phyloP scores from a whole-genome alignment of 805 yeast genomes.

The Yamadazyma kitorensis region DNA sequence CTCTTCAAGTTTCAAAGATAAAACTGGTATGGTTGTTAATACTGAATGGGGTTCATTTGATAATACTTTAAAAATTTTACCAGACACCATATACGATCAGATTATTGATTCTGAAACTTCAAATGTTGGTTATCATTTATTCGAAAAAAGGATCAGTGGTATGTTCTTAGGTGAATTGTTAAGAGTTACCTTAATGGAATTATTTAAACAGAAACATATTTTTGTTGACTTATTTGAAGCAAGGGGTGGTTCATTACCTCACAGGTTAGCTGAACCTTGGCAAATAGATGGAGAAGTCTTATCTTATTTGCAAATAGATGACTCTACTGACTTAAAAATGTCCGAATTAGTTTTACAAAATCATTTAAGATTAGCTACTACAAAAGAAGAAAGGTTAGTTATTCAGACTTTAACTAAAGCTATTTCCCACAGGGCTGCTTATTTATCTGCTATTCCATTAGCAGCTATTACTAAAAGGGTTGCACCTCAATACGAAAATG shows the following conservation, averaged over 20 bases:
- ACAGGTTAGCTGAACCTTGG: constrained; percentile 74
- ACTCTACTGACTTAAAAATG: constrained; percentile 65
- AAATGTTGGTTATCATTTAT: constrained; percentile 84
- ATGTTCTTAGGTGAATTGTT: constrained; percentile 91
- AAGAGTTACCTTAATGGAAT: constrained; percentile 69
- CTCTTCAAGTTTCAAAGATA: constrained; percentile 25
- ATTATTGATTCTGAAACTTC: constrained; percentile 70
- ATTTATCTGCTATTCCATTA: constrained; percentile 81
- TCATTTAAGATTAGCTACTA: constrained; percentile 66
- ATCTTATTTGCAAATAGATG: constrained; percentile 83
- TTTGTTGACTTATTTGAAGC: constrained; percentile 50
- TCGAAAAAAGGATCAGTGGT: constrained; percentile 89
- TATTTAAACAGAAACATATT: constrained; percentile 55
- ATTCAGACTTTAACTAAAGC: constrained; percentile 75
- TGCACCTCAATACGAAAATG: constrained; percentile 49
- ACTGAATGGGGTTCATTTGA: constrained; percentile 99
- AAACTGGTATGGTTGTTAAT: constrained; percentile 74
- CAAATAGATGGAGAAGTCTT: constrained; percentile 78
- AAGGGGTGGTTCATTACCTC: constrained; percentile 48
- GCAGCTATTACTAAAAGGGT: constrained; percentile 81
- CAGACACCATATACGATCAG: constrained; percentile 74
- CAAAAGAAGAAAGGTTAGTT: constrained; percentile 65
- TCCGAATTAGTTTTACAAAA: constrained; percentile 68
- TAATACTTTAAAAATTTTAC: constrained; percentile 71
- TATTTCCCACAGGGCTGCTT: constrained; percentile 86